Conservation (phyloP, 495 filamentous ascomycete genomes). For the Hyaloscypha finlandica region DNA sequence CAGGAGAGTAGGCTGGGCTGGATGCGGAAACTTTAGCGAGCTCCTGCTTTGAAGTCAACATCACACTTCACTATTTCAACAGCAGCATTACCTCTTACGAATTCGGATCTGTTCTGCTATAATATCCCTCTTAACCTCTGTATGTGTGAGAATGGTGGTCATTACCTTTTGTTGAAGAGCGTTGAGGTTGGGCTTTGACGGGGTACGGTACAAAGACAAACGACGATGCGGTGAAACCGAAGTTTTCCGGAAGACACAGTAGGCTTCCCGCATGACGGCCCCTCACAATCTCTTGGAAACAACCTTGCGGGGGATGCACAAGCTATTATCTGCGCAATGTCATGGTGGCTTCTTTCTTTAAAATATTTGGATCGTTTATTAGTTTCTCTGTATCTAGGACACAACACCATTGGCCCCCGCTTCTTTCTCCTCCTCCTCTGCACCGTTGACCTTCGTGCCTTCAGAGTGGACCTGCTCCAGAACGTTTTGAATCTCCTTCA, state of each 20-base stretch:
- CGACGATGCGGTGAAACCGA: background rate
- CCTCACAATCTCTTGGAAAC: background rate
- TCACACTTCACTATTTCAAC: background rate
- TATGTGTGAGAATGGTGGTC: background rate
- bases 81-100: no score
- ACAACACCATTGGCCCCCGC: slow-evolving; percentile 38
- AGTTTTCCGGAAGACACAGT: background rate
- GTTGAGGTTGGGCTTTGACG: background rate
- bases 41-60: background rate
- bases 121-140: background rate
- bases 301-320: background rate
- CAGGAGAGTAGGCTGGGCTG: background rate
- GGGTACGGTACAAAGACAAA: background rate
- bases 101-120: no score
- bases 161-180: background rate
- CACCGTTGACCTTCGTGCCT: slow-evolving; percentile 17
- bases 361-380: background rate
- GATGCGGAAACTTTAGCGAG: background rate
- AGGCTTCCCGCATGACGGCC: background rate
- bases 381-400: slow-evolving; percentile 29
- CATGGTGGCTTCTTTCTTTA: background rate
- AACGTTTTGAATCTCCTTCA: slow-evolving; percentile 65
- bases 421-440: slow-evolving; percentile 39
- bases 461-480: slow-evolving; percentile 54
- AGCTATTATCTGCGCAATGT: background rate